Percentiles rank a stretch among this genome's conserved stretches.
phyloP scores from a whole-genome alignment of 1,139 yeast species.

The Schizosaccharomyces versatilis region DNA sequence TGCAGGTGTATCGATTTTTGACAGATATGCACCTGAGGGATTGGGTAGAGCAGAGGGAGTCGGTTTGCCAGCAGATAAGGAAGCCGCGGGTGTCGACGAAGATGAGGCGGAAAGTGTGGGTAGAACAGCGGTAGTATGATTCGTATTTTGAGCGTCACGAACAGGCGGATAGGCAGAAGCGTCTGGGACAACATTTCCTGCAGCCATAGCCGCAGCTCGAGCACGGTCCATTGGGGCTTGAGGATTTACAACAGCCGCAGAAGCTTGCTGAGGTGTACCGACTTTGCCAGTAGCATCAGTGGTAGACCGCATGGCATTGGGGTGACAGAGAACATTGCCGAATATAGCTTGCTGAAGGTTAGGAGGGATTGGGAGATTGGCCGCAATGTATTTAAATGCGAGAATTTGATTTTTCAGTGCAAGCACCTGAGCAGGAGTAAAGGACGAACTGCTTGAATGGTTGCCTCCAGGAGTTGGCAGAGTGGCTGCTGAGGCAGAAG shows the following conservation, averaged over 20 bases:
- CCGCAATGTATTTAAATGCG: not conserved
- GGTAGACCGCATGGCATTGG: not conserved
- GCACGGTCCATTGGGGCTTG: not conserved
- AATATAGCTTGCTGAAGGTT: not conserved
- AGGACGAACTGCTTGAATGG: not conserved
- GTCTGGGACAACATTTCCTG: not conserved
- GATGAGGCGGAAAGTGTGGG: too few species aligned
- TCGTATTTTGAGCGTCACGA: not conserved
- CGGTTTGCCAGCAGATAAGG: not conserved
- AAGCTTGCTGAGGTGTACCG: not conserved
- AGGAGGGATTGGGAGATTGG: not conserved
- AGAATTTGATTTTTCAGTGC: constrained; percentile 1
- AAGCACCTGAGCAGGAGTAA: not conserved
- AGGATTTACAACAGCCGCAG: not conserved
- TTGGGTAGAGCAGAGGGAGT: not conserved
- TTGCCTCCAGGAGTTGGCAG: not conserved
- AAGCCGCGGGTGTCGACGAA: not conserved
- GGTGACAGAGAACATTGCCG: not conserved
- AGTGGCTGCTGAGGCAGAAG: not conserved
- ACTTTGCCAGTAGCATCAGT: not conserved
- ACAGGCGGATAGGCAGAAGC: not conserved
- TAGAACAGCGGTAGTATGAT: too few species aligned
- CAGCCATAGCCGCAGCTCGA: not conserved
- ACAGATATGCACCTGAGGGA: not conserved
- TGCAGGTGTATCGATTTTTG: not conserved